Conservation (phyloP, 2,329 filamentous ascomycete species). For the Metarhizium sp. region DNA sequence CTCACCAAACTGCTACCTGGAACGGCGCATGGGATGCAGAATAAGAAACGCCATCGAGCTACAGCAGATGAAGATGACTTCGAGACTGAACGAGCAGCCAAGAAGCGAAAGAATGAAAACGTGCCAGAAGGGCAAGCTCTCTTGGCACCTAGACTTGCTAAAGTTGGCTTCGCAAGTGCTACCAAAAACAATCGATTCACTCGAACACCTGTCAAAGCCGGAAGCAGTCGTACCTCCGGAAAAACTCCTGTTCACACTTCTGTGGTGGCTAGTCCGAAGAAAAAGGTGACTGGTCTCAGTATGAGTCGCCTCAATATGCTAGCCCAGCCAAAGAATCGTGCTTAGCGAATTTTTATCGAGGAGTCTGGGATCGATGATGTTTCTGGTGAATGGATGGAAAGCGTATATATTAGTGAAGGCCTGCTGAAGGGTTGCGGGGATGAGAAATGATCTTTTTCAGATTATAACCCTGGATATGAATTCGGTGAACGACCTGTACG, state of each 20-base stretch:
- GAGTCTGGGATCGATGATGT: not conserved
- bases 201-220: slow-evolving; percentile 15
- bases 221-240: slow-evolving; percentile 7
- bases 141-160: slow-evolving; percentile 37
- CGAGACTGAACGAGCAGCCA: slow-evolving; percentile 39
- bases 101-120: slow-evolving; percentile 46
- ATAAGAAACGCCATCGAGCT: slow-evolving; percentile 56
- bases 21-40: slow-evolving; percentile 52
- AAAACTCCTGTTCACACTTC: slow-evolving; percentile 14
- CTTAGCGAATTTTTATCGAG: slow-evolving; percentile 17
- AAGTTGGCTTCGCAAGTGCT: slow-evolving; percentile 22
- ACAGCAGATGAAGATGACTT: slow-evolving; percentile 47
- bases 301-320: slow-evolving; percentile 53
- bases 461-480: not conserved
- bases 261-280: slow-evolving; percentile 32
- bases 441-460: not conserved
- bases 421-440: not conserved
- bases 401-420: not conserved
- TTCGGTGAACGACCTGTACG: slow-evolving; percentile 1
- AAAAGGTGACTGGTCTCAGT: slow-evolving; percentile 44
- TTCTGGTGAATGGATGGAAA: not conserved
- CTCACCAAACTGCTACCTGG: slow-evolving; percentile 28
- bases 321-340: slow-evolving; percentile 48
- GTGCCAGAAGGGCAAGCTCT: slow-evolving; percentile 43
- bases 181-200: slow-evolving; percentile 26